Conservation (phyloP, 495 filamentous ascomycete genomes). For the Platismatia glauca region DNA sequence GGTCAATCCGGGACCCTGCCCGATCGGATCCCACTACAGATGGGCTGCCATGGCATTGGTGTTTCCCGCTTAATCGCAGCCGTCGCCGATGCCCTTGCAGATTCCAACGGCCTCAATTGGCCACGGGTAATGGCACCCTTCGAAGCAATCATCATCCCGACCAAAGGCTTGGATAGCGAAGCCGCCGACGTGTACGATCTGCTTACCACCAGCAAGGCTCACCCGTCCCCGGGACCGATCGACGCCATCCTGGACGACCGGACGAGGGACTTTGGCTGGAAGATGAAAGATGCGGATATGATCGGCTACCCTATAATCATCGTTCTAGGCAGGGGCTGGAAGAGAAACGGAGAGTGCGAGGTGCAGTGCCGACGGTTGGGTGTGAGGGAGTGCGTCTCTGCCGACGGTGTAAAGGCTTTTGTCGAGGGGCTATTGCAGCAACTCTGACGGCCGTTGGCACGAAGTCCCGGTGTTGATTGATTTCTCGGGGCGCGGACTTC, state of each 20-base stretch:
- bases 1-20: conserved; percentile 10
- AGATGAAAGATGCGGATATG: conserved; percentile 77
- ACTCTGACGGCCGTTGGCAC: neutral
- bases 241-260: conserved; percentile 77
- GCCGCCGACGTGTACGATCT: conserved; percentile 34
- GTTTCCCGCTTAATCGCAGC: conserved; percentile 86
- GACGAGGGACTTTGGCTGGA: conserved; percentile 61
- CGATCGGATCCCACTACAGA: conserved; percentile 52
- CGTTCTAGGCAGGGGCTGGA: conserved; percentile 70
- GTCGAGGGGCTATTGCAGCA: conserved; percentile 1
- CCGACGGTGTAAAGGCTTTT: neutral
- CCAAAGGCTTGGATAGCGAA: conserved; percentile 37
- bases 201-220: neutral
- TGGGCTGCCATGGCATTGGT: conserved; percentile 96
- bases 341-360: conserved; percentile 51
- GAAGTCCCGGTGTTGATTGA: neutral
- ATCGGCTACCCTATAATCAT: conserved; percentile 81
- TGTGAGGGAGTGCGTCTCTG: neutral
- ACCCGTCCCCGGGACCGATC: conserved; percentile 19
- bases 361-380: conserved; percentile 66
- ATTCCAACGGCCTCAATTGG: conserved; percentile 77
- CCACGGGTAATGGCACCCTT: conserved; percentile 79
- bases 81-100: conserved; percentile 63
- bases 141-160: conserved; percentile 61
- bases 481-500: neutral